phyloP scores from a whole-genome alignment of 1,139 yeast genomes.

The Yamadazyma pseudoaaseri region DNA sequence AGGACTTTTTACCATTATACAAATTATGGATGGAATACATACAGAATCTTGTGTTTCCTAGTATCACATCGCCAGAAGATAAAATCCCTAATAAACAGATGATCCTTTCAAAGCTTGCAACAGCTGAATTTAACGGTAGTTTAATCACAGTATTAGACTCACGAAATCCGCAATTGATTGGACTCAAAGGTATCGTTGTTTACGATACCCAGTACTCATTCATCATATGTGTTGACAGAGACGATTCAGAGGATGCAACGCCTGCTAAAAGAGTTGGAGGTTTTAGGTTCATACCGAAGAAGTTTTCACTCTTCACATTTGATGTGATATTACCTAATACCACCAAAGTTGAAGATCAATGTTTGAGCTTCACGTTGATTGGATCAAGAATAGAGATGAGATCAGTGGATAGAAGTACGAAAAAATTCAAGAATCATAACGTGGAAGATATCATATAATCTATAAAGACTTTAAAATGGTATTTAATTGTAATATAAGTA shows the following conservation, averaged over 20 bases:
- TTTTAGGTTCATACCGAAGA: conserved; percentile 56
- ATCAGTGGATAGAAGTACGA: conserved; percentile 78
- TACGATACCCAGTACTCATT: conserved; percentile 86
- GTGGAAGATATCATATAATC: conserved; percentile 52
- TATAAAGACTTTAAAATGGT: conserved; percentile 15
- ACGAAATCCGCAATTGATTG: conserved; percentile 57
- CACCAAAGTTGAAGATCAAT: conserved; percentile 23
- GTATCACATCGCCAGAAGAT: conserved; percentile 15
- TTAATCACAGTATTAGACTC: conserved; percentile 58
- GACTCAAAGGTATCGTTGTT: conserved; percentile 72
- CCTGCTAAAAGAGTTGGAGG: conserved; percentile 49
- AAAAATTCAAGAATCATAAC: conserved; percentile 79
- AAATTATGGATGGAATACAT: conserved; percentile 64
- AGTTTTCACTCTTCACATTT: conserved; percentile 57
- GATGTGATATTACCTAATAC: conserved; percentile 40
- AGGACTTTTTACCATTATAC: conserved; percentile 53
- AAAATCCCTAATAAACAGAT: conserved; percentile 27
- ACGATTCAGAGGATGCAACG: conserved; percentile 17
- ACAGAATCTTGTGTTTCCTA: conserved; percentile 46
- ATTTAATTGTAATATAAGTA: conserved; percentile 24
- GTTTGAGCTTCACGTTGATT: conserved; percentile 60
- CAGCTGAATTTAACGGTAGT: conserved; percentile 87
- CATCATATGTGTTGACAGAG: conserved; percentile 57
- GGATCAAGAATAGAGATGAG: conserved; percentile 81
- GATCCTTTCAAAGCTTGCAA: conserved; percentile 57